These are phyloP conservation scores for Ophiostoma tasmaniense DNA, from an alignment of 2,329 filamentous ascomycete species.

Conservation along the genomic window DNA sequence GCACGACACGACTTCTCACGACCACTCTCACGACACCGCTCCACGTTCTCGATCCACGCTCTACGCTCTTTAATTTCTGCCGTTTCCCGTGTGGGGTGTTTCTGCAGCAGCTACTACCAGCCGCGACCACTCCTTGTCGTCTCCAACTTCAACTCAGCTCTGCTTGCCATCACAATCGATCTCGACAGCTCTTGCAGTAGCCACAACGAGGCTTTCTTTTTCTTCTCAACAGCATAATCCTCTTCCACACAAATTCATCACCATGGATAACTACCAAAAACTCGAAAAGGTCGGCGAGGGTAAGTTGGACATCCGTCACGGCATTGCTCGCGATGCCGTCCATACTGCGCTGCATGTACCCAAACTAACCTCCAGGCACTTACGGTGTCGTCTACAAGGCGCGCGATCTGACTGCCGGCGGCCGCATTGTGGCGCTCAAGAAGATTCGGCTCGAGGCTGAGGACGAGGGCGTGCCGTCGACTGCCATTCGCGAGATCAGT, in stretches of 20 bases:
- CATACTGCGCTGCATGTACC: not conserved
- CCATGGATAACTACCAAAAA: slow-evolving; percentile 88
- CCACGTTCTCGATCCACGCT: not conserved
- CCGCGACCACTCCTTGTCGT: not conserved
- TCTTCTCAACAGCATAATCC: not conserved
- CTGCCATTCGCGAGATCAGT: slow-evolving; percentile 84
- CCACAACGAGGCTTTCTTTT: not conserved
- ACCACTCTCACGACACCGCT: slow-evolving; percentile 9
- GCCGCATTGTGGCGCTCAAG: slow-evolving; percentile 80
- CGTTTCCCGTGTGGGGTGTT: slow-evolving; percentile 1
- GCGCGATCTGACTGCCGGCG: slow-evolving; percentile 65
- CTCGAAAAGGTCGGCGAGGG: slow-evolving; percentile 89
- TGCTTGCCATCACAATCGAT: not conserved
- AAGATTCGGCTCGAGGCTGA: slow-evolving; percentile 88
- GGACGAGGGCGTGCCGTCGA: slow-evolving; percentile 83
- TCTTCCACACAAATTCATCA: not conserved
- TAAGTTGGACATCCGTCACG: slow-evolving; percentile 31
- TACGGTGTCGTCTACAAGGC: slow-evolving; percentile 93
- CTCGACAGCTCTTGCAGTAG: not conserved
- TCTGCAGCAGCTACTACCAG: not conserved
- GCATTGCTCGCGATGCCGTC: not conserved
- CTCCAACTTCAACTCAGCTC: not conserved
- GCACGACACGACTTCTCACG: slow-evolving; percentile 9
- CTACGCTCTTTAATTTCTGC: not conserved
- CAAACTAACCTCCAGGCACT: slow-evolving; percentile 50